Evolutionary conservation across 2,329 filamentous ascomycete genomes (phyloP), one percentile per base, ranked within the genome.

Genomic region (Pseudogymnoascus sp.): DNA sequence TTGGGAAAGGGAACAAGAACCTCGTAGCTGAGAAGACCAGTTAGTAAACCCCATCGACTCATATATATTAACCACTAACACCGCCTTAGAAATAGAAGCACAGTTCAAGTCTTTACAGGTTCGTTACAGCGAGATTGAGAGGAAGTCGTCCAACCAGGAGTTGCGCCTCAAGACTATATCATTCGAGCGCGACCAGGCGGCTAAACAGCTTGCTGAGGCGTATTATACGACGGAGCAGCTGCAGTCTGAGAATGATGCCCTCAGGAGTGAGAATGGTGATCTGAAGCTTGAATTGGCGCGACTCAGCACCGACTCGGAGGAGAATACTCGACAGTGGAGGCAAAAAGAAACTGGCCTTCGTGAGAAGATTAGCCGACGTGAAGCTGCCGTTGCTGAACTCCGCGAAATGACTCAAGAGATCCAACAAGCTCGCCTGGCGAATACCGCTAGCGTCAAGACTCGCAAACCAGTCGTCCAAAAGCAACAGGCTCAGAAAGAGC

Each of bases 161-260:
- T 85, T 86, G 61, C 82, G 86, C 66, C 85, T 83, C 64, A 83
- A 87, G 66, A 82, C 85, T 3, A 75, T 89, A 44, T 79, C 80
- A 2, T 79, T 83, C 31, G 88, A 90, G 73, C 82, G 86, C 31
- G 87, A 90, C 67, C 84, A 85, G 56, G 82, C 88, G 38, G 78
- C 88, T 59, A 81, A 80, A 61, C 86, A 87, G 69, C 78, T 87
- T 5, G 82, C 83, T 28, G 79, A 85, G 60, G 85, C 85, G 4
- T 86, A 83, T 61, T 78, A 80, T 63, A 84, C 82, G 36, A 82
- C 84, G 63, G 78, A 76, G 65, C 77, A 79, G 63, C 67, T 81
- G 7, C 76, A 77, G 56, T 75, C 74, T 14, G 62, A 76, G 31
- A 75, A 75, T n/a, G 78, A 82, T 42, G 28, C 23, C 14, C 72